These are phyloP conservation scores for Phaeophleospora eucalypticola DNA, from an alignment of 2,329 filamentous ascomycete genomes.

Conservation along the genomic window DNA sequence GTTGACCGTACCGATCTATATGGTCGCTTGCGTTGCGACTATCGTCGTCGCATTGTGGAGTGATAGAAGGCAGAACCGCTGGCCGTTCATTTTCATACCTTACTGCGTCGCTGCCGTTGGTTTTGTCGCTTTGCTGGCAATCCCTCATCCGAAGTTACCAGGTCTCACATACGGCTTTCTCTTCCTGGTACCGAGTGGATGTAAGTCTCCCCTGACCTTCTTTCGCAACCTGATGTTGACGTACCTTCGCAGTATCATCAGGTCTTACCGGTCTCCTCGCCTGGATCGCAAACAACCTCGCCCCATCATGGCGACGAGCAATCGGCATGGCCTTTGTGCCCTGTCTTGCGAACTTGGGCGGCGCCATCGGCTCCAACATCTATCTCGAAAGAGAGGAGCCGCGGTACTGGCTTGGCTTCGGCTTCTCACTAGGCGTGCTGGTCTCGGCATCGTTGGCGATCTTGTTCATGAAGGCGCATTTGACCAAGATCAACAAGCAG, in stretches of 20 bases:
- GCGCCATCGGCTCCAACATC: slow-evolving; percentile 18
- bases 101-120: slow-evolving; percentile 21
- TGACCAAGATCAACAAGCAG: slow-evolving; percentile 27
- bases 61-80: slow-evolving; percentile 19
- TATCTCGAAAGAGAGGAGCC: slow-evolving; percentile 15
- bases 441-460: slow-evolving; percentile 25
- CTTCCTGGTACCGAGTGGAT: slow-evolving; percentile 51
- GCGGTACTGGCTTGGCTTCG: slow-evolving; percentile 16
- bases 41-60: slow-evolving; percentile 15
- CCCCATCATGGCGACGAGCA: slow-evolving; percentile 39
- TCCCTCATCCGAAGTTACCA: slow-evolving; percentile 28
- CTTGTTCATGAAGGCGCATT: slow-evolving; percentile 8
- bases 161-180: slow-evolving; percentile 51
- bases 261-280: slow-evolving; percentile 35
- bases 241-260: slow-evolving; percentile 9
- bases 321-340: slow-evolving; percentile 14
- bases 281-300: slow-evolving; percentile 52
- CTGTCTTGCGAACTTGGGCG: slow-evolving; percentile 19
- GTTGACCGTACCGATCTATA: slow-evolving; percentile 44
- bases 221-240: neutral
- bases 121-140: slow-evolving; percentile 39
- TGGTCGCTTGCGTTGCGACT: slow-evolving; percentile 25
- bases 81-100: slow-evolving; percentile 16
- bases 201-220: slow-evolving; percentile 52
- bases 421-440: slow-evolving; percentile 17